Evolutionary conservation across 768 basidiomycete species (phyloP).

Genomic region (Infundibulicybe gibba): DNA sequence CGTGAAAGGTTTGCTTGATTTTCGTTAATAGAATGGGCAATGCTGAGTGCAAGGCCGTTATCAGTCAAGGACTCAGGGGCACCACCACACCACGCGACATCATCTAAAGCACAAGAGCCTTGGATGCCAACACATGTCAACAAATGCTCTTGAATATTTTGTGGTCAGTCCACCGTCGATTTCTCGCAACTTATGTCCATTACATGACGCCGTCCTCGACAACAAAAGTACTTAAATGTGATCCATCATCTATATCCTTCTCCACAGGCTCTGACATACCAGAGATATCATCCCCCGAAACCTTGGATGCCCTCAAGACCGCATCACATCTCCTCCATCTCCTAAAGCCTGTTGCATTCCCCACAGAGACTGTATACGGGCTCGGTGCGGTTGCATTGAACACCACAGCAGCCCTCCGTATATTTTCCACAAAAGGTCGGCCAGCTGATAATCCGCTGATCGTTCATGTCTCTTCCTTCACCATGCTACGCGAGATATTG

Average conservation of each 20-base stretch:
- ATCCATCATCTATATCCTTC: conserved; percentile 62
- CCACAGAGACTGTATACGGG: conserved; percentile 98
- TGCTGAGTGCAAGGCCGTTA: neutral
- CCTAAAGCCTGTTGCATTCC: conserved; percentile 73
- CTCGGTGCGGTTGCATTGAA: conserved; percentile 85
- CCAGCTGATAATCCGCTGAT: conserved; percentile 97
- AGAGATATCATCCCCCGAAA: conserved; percentile 43
- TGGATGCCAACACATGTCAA: conserved; percentile 5
- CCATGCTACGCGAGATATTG: conserved; percentile 78
- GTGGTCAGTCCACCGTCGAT: conserved; percentile 18
- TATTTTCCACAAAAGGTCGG: conserved; percentile 88
- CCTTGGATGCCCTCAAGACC: conserved; percentile 46
- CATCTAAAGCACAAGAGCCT: neutral
- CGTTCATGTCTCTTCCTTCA: conserved; percentile 85
- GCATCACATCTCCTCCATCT: conserved; percentile 53
- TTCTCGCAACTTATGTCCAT: conserved; percentile 24
- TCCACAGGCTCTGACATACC: conserved; percentile 38
- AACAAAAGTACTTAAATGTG: conserved; percentile 54
- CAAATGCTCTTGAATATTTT: conserved; percentile 5
- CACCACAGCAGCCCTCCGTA: conserved; percentile 57
- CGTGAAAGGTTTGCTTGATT: too few relatives aligned
- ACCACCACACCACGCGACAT: too few relatives aligned
- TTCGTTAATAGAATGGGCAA: too few relatives aligned
- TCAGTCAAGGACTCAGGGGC: too few relatives aligned
- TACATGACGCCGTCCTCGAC: conserved; percentile 13